Base-by-base conservation (phyloP, 2,329 filamentous ascomycete species). In the Microsporum canis region DNA sequence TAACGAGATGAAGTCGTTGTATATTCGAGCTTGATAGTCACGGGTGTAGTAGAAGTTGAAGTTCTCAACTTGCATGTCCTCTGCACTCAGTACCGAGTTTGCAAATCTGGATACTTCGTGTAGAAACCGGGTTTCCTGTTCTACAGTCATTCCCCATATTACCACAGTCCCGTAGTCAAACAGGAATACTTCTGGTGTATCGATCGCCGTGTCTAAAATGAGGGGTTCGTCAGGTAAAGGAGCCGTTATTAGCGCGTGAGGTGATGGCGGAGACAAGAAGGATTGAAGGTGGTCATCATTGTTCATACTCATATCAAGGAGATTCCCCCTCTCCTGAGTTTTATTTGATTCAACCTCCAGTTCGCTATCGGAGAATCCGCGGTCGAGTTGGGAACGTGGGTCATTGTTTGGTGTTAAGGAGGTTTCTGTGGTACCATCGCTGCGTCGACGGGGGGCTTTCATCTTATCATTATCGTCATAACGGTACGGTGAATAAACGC, bases 31-130 rank as follows among this genome's bases (percentile, higher is more conserved):
- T 76, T 99, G 95, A 73, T 99, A 99, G 72, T 97, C 92, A 69
- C 88, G 84, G 2, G 94, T 97, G 77, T 99, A 97, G 79, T 99
- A 99, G 74, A 97, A 99, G 73, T 99, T 99, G 81, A 99, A 99
- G 70, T 92, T 90, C 74, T 99, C 94, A 55, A 91, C 89, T 76
- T 99, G 92, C 34, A 96, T 86, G 67, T 96, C 90, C 70, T 95
- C 91, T 8, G 87, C 84, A 31, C 85, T 85, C 57, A 97, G 81
- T 73, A 96, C 96, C 71, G 96, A 92, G 45, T 85, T 83, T 73
- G 96, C 94, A 68, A 97, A 99, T 70, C 94, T 96, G 61, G 89
- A 84, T 64, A 99, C 88, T 69, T 99, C 92, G 68, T 94, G 94
- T 14, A 99, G 78, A 71, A 99, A 96, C 43, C 88, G 84, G 66